A percentile compares a stretch with the other conserved stretches of the same genome.
Conservation (phyloP, 306 rosid genomes). For the Alnus rubra region DNA sequence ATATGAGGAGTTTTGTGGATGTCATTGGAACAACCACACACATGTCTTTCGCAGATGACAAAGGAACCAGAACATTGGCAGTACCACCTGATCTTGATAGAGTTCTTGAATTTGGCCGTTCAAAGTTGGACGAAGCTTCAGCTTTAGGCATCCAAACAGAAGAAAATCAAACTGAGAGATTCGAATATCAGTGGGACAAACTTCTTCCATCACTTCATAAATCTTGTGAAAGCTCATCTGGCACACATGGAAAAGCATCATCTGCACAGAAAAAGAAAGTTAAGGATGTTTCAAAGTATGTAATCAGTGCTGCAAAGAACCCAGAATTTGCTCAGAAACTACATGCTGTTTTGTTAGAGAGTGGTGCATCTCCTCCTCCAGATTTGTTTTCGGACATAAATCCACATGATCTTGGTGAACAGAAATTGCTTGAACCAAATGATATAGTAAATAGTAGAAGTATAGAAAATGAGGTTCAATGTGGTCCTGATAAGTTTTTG, state of each 20-base stretch:
- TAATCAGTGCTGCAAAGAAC: conserved; percentile 82
- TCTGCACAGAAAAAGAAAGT: conserved; percentile 79
- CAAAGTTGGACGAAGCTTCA: conserved; percentile 51
- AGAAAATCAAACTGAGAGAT: conserved; percentile 45
- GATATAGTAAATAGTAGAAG: conserved; percentile 23
- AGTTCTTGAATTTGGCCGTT: conserved; percentile 39
- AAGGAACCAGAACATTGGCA: conserved; percentile 36
- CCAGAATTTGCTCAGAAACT: conserved; percentile 87
- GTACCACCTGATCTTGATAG: conserved; percentile 40
- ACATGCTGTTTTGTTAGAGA: conserved; percentile 83
- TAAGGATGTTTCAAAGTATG: conserved; percentile 82
- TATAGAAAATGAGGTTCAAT: conserved; percentile 43
- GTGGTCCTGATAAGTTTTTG: conserved; percentile 39
- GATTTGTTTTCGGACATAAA: conserved; percentile 80
- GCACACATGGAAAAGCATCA: conserved; percentile 49
- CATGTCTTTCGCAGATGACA: conserved; percentile 38
- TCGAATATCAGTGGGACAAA: conserved; percentile 41
- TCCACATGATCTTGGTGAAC: conserved; percentile 48
- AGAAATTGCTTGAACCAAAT: conserved; percentile 31
- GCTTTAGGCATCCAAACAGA: conserved; percentile 38
- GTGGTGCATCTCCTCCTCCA: conserved; percentile 91
- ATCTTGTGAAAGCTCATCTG: conserved; percentile 51
- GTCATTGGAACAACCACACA: conserved; percentile 50
- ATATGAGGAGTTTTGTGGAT: conserved; percentile 60
- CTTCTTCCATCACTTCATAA: conserved; percentile 36